Percentiles rank a stretch among this genome's conserved stretches.
These are phyloP conservation scores for Wickerhamiella qilinensis DNA, from an alignment of 805 yeast genomes.

Conservation along the genomic window DNA sequence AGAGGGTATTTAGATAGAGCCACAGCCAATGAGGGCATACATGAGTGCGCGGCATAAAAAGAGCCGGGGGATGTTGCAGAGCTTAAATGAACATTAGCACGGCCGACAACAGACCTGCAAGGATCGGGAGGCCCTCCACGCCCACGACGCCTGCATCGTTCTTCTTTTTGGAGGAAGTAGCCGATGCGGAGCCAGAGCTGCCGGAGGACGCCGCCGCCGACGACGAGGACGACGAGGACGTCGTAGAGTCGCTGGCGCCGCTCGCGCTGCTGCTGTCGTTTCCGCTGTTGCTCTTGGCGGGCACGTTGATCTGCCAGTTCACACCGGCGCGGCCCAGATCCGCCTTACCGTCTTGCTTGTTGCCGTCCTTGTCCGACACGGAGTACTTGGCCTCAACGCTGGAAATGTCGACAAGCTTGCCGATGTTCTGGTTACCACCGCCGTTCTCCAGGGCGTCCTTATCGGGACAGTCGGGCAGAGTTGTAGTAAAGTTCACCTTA, in stretches of 20 bases:
- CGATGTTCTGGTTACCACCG: conserved; percentile 24
- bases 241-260: neutral
- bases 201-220: neutral
- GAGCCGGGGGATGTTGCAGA: too few relatives aligned
- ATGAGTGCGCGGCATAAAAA: too few relatives aligned
- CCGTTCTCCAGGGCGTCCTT: conserved; percentile 22
- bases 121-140: neutral
- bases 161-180: neutral
- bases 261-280: neutral
- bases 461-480: conserved; percentile 25
- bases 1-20: too few relatives aligned
- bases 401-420: conserved; percentile 18
- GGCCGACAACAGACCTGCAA: neutral
- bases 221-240: neutral
- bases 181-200: neutral
- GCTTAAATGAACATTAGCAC: too few relatives aligned
- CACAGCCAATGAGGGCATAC: too few relatives aligned
- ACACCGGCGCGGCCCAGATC: conserved; percentile 11
- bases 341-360: conserved; percentile 14
- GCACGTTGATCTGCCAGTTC: conserved; percentile 16
- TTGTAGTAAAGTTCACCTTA: conserved; percentile 16
- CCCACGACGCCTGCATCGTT: neutral
- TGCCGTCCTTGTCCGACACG: conserved; percentile 19
- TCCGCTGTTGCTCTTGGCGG: neutral
- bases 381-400: conserved; percentile 16